phyloP scores from a whole-genome alignment of 257 asterid genomes.

The Jacaranda mimosifolia region DNA sequence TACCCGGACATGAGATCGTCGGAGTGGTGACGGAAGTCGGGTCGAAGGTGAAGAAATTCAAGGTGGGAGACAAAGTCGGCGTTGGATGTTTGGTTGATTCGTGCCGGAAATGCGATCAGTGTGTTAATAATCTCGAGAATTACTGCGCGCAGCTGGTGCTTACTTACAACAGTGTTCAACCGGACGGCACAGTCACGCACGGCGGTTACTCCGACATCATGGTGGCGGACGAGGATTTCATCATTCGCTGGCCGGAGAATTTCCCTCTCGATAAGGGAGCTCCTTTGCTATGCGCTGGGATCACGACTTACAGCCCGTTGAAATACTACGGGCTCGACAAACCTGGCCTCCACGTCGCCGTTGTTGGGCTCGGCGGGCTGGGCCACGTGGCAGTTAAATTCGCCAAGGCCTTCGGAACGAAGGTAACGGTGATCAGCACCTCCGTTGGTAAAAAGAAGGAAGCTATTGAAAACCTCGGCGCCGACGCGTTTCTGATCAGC shows the following conservation, averaged over 20 bases:
- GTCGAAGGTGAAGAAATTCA: neutral
- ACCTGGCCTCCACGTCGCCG: no score
- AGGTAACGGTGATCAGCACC: constrained; percentile 12
- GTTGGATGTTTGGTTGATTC: constrained; percentile 26
- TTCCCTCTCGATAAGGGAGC: constrained; percentile 19
- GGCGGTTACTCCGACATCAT: constrained; percentile 27
- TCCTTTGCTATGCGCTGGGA: constrained; percentile 26
- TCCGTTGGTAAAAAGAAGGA: neutral
- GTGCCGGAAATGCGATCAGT: no score
- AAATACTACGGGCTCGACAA: no score
- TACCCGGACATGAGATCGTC: constrained; percentile 17
- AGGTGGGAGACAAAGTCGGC: constrained; percentile 20
- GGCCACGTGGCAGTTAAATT: no score
- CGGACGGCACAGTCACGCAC: no score
- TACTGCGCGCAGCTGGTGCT: no score
- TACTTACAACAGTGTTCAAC: no score
- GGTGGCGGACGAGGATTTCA: constrained; percentile 27
- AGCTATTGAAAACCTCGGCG: constrained; percentile 9
- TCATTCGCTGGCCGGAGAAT: constrained; percentile 28
- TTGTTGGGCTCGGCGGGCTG: no score
- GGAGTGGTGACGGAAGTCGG: neutral
- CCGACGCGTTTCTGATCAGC: constrained; percentile 3
- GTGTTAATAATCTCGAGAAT: no score
- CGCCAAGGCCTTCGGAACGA: neutral
- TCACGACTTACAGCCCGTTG: constrained; percentile 26